Evolutionary conservation across 495 filamentous ascomycete genomes (phyloP).

Genomic region (Paragyromitra xinjiangensis): DNA sequence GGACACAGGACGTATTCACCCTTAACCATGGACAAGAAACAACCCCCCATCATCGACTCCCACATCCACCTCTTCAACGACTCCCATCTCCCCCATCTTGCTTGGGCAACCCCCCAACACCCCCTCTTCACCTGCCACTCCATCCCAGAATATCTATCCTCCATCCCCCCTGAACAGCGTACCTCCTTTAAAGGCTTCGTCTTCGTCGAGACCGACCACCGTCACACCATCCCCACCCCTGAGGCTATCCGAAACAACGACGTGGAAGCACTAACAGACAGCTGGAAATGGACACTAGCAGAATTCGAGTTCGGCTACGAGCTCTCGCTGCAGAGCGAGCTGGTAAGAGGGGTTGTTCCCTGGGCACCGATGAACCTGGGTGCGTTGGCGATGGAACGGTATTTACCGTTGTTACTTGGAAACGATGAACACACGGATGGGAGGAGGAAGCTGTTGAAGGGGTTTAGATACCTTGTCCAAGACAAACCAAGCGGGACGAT

Average conservation of each 20-base stretch:
- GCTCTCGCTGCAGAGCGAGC: conserved; percentile 56
- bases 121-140: conserved; percentile 70
- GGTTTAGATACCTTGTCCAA: conserved; percentile 75
- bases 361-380: conserved; percentile 82
- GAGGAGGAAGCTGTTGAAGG: conserved; percentile 28
- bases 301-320: conserved; percentile 74
- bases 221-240: conserved; percentile 52
- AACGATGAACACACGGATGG: conserved; percentile 1
- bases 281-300: conserved; percentile 65
- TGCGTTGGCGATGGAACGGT: conserved; percentile 57
- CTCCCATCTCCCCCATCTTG: conserved; percentile 69
- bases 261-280: not conserved
- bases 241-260: conserved; percentile 56
- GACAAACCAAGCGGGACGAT: conserved; percentile 75
- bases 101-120: conserved; percentile 69
- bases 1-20: not conserved
- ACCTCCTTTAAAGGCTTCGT: conserved; percentile 69
- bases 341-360: conserved; percentile 70
- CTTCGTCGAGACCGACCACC: conserved; percentile 81
- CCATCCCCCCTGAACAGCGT: conserved; percentile 34
- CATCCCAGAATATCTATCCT: conserved; percentile 66
- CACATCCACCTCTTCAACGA: conserved; percentile 86
- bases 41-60: conserved; percentile 71
- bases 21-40: not conserved
- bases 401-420: conserved; percentile 10